These are phyloP conservation scores for Podospora tetraspora DNA, from an alignment of 495 filamentous ascomycete genomes.

Conservation along the genomic window DNA sequence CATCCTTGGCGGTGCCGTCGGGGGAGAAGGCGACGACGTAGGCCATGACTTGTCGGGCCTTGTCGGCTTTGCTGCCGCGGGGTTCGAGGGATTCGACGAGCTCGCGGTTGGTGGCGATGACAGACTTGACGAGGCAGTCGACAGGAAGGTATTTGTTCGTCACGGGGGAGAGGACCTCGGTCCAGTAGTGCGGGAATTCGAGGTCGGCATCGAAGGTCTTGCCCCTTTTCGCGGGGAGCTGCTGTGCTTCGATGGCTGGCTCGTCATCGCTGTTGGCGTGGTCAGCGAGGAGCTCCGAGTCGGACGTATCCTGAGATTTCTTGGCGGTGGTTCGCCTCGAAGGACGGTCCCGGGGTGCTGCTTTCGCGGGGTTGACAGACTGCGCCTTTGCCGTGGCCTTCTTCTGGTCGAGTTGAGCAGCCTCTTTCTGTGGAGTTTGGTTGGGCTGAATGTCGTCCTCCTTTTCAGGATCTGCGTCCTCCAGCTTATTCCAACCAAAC, in stretches of 20 bases:
- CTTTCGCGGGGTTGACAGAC: background rate
- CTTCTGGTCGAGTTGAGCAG: background rate
- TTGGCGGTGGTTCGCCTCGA: slow-evolving; percentile 46
- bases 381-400: background rate
- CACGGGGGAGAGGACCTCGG: slow-evolving; percentile 75
- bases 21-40: slow-evolving; percentile 84
- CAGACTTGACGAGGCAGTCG: slow-evolving; percentile 64
- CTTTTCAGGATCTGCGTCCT: slow-evolving; percentile 56
- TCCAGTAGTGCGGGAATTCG: slow-evolving; percentile 86
- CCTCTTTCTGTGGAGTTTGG: background rate
- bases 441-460: slow-evolving; percentile 17
- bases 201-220: slow-evolving; percentile 61
- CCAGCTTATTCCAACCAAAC: slow-evolving; percentile 84
- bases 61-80: slow-evolving; percentile 72
- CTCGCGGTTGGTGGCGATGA: slow-evolving; percentile 62
- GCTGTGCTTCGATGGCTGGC: slow-evolving; percentile 33
- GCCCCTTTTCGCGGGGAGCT: slow-evolving; percentile 23
- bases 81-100: slow-evolving; percentile 74
- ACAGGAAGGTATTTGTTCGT: slow-evolving; percentile 74
- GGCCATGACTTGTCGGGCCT: slow-evolving; percentile 81
- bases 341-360: slow-evolving; percentile 22
- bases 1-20: slow-evolving; percentile 89
- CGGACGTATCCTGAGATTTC: slow-evolving; percentile 15
- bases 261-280: slow-evolving; percentile 37
- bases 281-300: slow-evolving; percentile 34